phyloP scores from a whole-genome alignment of 2,329 filamentous ascomycete genomes.

The Penicillium italicum region DNA sequence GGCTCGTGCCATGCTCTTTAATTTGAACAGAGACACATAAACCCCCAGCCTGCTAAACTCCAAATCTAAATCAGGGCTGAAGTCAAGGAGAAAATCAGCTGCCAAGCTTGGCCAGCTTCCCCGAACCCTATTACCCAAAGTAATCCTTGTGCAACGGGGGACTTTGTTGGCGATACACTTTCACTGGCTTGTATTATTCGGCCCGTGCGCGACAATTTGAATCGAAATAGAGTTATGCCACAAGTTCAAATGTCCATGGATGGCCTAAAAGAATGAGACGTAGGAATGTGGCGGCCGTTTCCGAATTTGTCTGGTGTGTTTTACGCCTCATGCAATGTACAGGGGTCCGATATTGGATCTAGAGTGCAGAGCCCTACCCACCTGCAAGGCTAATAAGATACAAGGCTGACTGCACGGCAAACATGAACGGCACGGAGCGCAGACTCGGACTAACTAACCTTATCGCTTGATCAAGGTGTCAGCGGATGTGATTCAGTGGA shows the following conservation, averaged over 20 bases:
- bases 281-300: background rate
- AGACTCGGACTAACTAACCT: conserved; percentile 11
- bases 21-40: conserved; percentile 8
- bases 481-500: conserved; percentile 1
- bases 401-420: conserved; percentile 11
- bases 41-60: background rate
- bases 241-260: background rate
- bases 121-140: conserved; percentile 23
- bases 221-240: background rate
- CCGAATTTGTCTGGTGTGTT: background rate
- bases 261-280: background rate
- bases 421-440: conserved; percentile 11
- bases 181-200: conserved; percentile 11
- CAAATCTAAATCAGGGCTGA: background rate
- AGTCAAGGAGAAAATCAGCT: conserved; percentile 14
- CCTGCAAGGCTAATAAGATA: conserved; percentile 13
- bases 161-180: conserved; percentile 37
- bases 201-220: conserved; percentile 15
- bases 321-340: background rate
- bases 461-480: conserved; percentile 17
- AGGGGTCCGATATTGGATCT: conserved; percentile 1
- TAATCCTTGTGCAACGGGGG: conserved; percentile 17
- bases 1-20: conserved; percentile 4
- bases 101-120: conserved; percentile 27
- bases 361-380: background rate